phyloP scores from a whole-genome alignment of 495 filamentous ascomycete genomes.

The Bacidia rubella region DNA sequence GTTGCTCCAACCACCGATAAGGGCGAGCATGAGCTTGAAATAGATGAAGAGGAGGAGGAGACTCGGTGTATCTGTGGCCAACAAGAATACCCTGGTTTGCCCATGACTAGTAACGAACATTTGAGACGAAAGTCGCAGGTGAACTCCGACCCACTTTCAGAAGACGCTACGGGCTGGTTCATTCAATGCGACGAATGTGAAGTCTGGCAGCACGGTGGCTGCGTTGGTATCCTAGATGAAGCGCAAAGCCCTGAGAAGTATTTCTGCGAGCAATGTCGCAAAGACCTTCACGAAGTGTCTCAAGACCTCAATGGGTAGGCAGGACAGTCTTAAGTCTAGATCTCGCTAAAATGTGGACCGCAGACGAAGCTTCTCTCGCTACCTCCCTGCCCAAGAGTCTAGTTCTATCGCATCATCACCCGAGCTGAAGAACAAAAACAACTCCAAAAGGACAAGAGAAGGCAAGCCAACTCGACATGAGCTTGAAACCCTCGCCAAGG shows the following conservation, averaged over 20 bases:
- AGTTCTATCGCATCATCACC: constrained; percentile 33
- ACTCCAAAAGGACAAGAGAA: constrained; percentile 33
- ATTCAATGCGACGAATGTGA: constrained; percentile 97
- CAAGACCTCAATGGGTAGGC: constrained; percentile 77
- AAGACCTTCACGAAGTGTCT: constrained; percentile 75
- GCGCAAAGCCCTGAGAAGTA: constrained; percentile 89
- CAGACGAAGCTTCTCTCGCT: constrained; percentile 54
- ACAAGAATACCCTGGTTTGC: constrained; percentile 88
- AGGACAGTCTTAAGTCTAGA: constrained; percentile 9
- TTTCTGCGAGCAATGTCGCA: constrained; percentile 88
- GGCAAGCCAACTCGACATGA: constrained; percentile 32
- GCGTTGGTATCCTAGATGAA: constrained; percentile 93
- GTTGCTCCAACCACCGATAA: constrained; percentile 40
- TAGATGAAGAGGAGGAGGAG: constrained; percentile 67
- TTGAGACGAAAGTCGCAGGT: constrained; percentile 35
- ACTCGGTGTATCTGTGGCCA: constrained; percentile 91
- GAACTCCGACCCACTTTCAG: constrained; percentile 45
- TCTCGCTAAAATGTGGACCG: constrained; percentile 12
- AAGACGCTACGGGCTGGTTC: constrained; percentile 87
- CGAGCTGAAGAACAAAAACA: constrained; percentile 32
- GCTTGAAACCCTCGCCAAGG: constrained; percentile 37
- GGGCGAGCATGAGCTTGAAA: constrained; percentile 50
- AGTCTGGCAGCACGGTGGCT: constrained; percentile 97
- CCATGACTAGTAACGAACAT: constrained; percentile 48
- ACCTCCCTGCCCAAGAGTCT: constrained; percentile 47